A percentile compares a stretch with the other conserved stretches of the same genome.
Evolutionary conservation across 306 rosid species (phyloP).

Genomic region (Rubus idaeus): DNA sequence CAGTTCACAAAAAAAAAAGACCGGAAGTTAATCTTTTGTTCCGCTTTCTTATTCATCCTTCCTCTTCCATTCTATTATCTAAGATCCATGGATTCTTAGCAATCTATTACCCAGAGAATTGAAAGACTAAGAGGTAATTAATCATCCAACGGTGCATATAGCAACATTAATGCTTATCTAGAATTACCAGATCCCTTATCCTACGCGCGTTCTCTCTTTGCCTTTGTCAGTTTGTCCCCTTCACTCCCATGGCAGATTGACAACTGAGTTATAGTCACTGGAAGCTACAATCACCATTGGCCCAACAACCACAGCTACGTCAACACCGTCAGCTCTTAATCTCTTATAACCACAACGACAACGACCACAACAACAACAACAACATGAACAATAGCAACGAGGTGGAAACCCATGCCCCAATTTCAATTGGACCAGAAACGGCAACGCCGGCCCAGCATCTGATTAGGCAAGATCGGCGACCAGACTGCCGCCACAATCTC

Average conservation of each 20-base stretch:
- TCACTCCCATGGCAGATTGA: constrained; percentile 48
- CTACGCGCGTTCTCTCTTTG: constrained; percentile 30
- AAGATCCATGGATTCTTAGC: too few relatives aligned
- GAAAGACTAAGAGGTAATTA: not conserved
- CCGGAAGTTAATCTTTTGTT: too few relatives aligned
- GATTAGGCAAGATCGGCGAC: constrained; percentile 73
- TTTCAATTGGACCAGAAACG: constrained; percentile 46
- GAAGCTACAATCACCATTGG: constrained; percentile 37
- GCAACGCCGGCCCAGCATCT: constrained; percentile 79
- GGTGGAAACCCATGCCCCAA: constrained; percentile 25
- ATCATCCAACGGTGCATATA: constrained; percentile 20
- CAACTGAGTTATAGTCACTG: constrained; percentile 45
- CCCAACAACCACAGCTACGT: constrained; percentile 7
- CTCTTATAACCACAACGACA: not conserved
- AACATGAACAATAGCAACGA: constrained; percentile 2
- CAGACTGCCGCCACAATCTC: constrained; percentile 41
- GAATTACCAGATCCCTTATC: constrained; percentile 32
- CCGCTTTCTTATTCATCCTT: too few relatives aligned
- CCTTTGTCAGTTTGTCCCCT: constrained; percentile 12
- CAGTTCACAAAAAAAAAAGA: too few relatives aligned
- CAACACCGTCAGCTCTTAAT: not conserved
- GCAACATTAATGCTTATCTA: not conserved
- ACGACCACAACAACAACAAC: not conserved
- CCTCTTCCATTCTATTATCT: too few relatives aligned
- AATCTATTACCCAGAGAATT: not conserved